phyloP scores from a whole-genome alignment of 202 grass and related monocot species.

The Saccharum hybrid region DNA sequence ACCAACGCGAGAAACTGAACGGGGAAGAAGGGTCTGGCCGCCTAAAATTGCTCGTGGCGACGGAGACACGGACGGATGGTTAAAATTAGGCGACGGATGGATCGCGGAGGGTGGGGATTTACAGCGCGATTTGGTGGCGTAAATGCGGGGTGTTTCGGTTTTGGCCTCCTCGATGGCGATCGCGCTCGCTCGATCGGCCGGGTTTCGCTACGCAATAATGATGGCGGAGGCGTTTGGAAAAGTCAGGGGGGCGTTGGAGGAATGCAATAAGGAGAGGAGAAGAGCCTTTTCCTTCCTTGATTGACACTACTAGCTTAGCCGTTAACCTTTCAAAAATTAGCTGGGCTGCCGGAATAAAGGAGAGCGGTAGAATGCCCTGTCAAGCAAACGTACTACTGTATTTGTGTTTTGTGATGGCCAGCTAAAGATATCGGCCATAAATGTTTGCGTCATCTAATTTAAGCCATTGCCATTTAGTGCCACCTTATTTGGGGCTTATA shows the following conservation, averaged over 20 bases:
- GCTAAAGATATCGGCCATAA: constrained; percentile 19
- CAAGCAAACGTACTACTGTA: background rate
- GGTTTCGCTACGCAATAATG: constrained; percentile 33
- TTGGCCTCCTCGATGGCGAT: too few relatives aligned
- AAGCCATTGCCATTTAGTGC: background rate
- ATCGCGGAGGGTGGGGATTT: constrained; percentile 1
- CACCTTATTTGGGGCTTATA: background rate
- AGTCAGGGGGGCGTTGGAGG: constrained; percentile 5
- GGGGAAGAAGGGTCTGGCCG: background rate
- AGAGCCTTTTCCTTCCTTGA: background rate
- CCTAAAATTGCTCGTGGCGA: constrained; percentile 50
- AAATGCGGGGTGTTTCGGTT: constrained; percentile 32
- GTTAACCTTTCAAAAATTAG: constrained; percentile 5
- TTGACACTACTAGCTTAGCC: background rate
- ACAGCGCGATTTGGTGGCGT: constrained; percentile 24
- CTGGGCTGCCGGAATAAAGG: background rate
- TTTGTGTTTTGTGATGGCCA: background rate
- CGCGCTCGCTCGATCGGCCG: background rate
- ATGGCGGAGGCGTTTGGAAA: constrained; percentile 39
- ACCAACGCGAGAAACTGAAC: background rate
- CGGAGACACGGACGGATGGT: constrained; percentile 22
- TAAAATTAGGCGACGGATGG: constrained; percentile 44
- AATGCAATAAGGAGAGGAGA: background rate
- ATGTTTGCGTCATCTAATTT: constrained; percentile 11
- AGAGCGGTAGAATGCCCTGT: background rate